Conservation (phyloP, 495 filamentous ascomycete genomes). For the Talaromyces adpressus region DNA sequence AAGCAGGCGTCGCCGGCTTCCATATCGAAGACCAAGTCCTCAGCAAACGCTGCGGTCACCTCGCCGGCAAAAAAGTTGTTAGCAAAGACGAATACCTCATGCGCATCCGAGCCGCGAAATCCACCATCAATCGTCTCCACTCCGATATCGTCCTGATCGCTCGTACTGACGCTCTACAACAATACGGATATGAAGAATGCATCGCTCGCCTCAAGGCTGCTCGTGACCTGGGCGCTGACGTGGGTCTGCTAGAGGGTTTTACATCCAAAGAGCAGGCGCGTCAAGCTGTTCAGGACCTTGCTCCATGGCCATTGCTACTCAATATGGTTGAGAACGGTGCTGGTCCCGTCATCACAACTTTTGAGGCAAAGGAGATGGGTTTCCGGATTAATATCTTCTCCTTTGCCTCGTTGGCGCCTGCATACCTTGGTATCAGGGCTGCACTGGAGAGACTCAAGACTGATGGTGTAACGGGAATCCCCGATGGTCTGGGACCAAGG, state of each 20-base stretch:
- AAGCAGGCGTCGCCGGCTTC: slow-evolving; percentile 61
- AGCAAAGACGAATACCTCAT: slow-evolving; percentile 40
- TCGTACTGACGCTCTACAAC: slow-evolving; percentile 60
- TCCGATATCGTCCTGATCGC: slow-evolving; percentile 63
- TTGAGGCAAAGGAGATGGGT: slow-evolving; percentile 53
- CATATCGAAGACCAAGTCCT: slow-evolving; percentile 67
- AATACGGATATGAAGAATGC: slow-evolving; percentile 55
- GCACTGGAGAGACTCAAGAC: slow-evolving; percentile 38
- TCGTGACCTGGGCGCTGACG: slow-evolving; percentile 52
- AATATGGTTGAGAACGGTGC: slow-evolving; percentile 61
- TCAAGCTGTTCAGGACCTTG: slow-evolving; percentile 46
- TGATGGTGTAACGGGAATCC: slow-evolving; percentile 41
- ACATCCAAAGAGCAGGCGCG: slow-evolving; percentile 46
- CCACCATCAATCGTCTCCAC: slow-evolving; percentile 38
- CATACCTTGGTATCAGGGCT: slow-evolving; percentile 43
- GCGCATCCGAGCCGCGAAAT: slow-evolving; percentile 48
- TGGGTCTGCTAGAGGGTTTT: slow-evolving; percentile 59
- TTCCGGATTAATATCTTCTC: slow-evolving; percentile 59
- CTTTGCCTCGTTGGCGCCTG: slow-evolving; percentile 42
- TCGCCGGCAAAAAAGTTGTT: slow-evolving; percentile 57
- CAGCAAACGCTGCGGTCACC: slow-evolving; percentile 60
- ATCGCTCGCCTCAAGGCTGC: slow-evolving; percentile 49
- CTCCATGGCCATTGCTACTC: slow-evolving; percentile 51
- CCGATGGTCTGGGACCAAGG: slow-evolving; percentile 37
- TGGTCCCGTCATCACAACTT: slow-evolving; percentile 46